Evolutionary conservation across 345 rosid genomes (phyloP).

Genomic region (Eucalyptus marginata): DNA sequence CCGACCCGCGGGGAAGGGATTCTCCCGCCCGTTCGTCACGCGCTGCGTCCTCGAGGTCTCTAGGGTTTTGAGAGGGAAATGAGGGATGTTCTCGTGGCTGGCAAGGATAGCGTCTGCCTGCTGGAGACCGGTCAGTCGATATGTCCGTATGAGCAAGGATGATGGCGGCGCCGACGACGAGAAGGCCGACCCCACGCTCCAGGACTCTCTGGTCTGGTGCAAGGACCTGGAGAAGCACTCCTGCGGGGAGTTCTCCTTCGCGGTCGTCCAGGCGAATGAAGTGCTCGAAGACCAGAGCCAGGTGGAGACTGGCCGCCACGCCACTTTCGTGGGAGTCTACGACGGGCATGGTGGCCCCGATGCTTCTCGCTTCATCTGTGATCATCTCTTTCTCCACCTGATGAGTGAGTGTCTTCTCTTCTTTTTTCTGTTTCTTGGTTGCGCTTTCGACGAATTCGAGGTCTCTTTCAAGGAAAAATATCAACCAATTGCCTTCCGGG

Average conservation of each 20-base stretch:
- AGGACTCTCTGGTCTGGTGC: slow-evolving; percentile 61
- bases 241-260: slow-evolving; percentile 77
- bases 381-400: slow-evolving; percentile 67
- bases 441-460: background rate
- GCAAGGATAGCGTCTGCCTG: slow-evolving; percentile 58
- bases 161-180: background rate
- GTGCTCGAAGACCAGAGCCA: slow-evolving; percentile 83
- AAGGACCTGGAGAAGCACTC: slow-evolving; percentile 69
- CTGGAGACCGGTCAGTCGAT: slow-evolving; percentile 60
- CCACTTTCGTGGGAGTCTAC: slow-evolving; percentile 74
- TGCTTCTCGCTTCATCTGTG: slow-evolving; percentile 69
- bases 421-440: background rate
- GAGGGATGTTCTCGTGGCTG: slow-evolving; percentile 94
- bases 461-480: background rate
- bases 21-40: background rate
- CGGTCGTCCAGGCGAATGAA: slow-evolving; percentile 84
- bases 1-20: background rate
- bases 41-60: background rate
- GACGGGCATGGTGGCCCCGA: slow-evolving; percentile 99
- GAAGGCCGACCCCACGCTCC: slow-evolving; percentile 10
- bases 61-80: slow-evolving; percentile 21
- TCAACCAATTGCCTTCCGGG: background rate
- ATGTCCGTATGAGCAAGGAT: slow-evolving; percentile 86
- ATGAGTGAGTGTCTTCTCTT: slow-evolving; percentile 33
- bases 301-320: slow-evolving; percentile 60